phyloP scores from a whole-genome alignment of 2,329 filamentous ascomycete genomes.

The Aspergillus sp. region DNA sequence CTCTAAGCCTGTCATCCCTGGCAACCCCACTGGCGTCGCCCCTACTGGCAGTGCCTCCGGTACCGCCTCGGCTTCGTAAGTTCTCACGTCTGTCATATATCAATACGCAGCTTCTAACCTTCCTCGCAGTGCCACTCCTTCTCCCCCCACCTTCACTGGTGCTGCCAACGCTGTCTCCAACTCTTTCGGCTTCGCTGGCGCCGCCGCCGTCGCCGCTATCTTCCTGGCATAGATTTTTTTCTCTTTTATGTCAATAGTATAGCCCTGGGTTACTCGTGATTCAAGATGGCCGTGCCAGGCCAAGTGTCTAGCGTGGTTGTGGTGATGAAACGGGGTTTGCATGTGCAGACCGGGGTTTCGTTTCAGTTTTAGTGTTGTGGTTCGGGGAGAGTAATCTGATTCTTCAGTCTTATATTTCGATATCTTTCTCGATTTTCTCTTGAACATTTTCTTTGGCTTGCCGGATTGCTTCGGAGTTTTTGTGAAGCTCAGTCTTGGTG shows the following conservation, averaged over 20 bases:
- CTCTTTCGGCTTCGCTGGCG: slow-evolving; percentile 33
- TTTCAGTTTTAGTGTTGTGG: slow-evolving; percentile 21
- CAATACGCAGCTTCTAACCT: background rate
- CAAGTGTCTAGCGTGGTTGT: slow-evolving; percentile 1
- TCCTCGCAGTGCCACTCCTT: slow-evolving; percentile 16
- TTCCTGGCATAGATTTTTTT: slow-evolving; percentile 33
- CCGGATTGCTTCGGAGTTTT: slow-evolving; percentile 24
- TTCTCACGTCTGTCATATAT: background rate
- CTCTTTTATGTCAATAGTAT: slow-evolving; percentile 29
- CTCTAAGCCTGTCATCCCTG: slow-evolving; percentile 20
- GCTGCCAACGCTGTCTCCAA: slow-evolving; percentile 28
- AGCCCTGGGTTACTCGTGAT: slow-evolving; percentile 24
- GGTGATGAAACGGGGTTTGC: background rate
- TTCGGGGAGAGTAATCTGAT: slow-evolving; percentile 25
- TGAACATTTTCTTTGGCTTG: slow-evolving; percentile 16
- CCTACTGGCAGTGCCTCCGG: slow-evolving; percentile 17
- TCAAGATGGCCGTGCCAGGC: slow-evolving; percentile 1
- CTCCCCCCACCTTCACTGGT: slow-evolving; percentile 28
- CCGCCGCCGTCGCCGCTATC: slow-evolving; percentile 31
- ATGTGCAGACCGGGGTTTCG: slow-evolving; percentile 12
- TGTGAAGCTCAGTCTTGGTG: slow-evolving; percentile 23
- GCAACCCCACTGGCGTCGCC: slow-evolving; percentile 14
- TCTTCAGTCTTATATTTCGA: slow-evolving; percentile 17
- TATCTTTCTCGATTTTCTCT: slow-evolving; percentile 14
- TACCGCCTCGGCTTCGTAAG: background rate